Base-by-base conservation (phyloP, 805 yeast genomes). In the Metschnikowia proteae region DNA sequence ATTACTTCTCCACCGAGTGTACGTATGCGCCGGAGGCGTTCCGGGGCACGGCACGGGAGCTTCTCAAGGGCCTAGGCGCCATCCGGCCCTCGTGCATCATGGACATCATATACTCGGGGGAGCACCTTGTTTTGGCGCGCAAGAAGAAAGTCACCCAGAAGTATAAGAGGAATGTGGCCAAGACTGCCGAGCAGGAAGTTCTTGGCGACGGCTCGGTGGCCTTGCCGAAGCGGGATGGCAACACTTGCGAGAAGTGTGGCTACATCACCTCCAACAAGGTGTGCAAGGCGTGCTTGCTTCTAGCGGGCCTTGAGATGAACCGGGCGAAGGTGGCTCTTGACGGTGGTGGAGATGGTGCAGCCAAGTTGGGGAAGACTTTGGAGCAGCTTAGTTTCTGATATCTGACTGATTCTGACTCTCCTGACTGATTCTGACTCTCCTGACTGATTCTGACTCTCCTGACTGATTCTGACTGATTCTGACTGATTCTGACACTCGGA, bases 11-110 rank as follows among this genome's bases (percentile, higher is more conserved):
- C 7, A 94, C 99, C 0, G 99, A 94, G 62, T 94, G 99, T 65
- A 85, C 97, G 0, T 94, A 94, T 70, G 96, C 99, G 0, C 98
- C 99, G 1, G 99, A 94, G 64, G 98, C 99, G 0, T 94, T 94
- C 61, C 75, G 99, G 56, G 99, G 99, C 17, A 94, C 98, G 0
- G 97, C 99, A 0, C 79, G 99, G 62, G 89, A 90, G 50, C 73
- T 94, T 27, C 82, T 94, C 75, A 94, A 94, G 67, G 87, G 89
- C 55, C 70, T 94, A 37, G 99, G 94, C 63, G 81, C 92, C 3
- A 83, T 91, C 1, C 78, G 97, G 58, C 97, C 99, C 11, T 83
- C 94, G 33, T 86, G 97, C 60, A 94, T 94, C 48, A 81, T 94
- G 64, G 99, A 94, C 68, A 88, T 94, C 47, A 94, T 94, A 30